Evolutionary conservation across 495 filamentous ascomycete genomes (phyloP), one percentile per base, ranked within the genome.

Genomic region (Neurospora intermedia): DNA sequence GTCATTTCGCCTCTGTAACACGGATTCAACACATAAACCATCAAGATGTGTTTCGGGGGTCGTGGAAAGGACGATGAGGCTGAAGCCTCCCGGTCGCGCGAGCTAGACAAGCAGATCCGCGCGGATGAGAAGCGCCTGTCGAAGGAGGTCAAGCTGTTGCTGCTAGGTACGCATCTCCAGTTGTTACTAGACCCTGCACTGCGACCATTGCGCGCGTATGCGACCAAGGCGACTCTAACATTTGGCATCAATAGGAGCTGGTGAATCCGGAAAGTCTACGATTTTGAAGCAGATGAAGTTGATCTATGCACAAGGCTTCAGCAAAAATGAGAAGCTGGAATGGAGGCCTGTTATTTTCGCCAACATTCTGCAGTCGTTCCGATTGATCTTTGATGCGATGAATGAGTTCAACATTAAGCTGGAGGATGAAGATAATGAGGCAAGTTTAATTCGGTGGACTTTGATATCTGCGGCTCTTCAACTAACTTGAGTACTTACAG

Each of bases 211-310:
- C 31, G 31, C 31, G 46, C 70, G 70, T 62, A 59, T 38, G 46
- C 5, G 43, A 38, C 59, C 27, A 43, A 54, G 54, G 66, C 66
- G 23, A 72, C 27, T 31, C 70, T 69, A 54, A 72, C 73, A 2
- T 23, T n/a, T 43, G 20, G 69, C 66, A 54, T 23, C 18, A 70
- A 71, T 81, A 98, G 96, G 96, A 80, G 96, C 96, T 77, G 96
- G 96, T 78, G 96, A 99, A 84, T 97, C 94, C 40, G 96, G 96
- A 59, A 99, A 99, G 81, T 99, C 96, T 9, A 99, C 96, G 7
- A 94, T 99, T 73, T 88, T 99, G 70, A 99, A 99, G 85, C 96
- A 99, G 86, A 99, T 99, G 96, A 94, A 95, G 79, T 91, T 99
- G 82, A 98, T 99, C 77, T 94, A 99, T 79, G 91, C 93, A 48